These are phyloP conservation scores for Diaporthe batatas DNA, from an alignment of 2,329 filamentous ascomycete genomes.

Conservation along the genomic window DNA sequence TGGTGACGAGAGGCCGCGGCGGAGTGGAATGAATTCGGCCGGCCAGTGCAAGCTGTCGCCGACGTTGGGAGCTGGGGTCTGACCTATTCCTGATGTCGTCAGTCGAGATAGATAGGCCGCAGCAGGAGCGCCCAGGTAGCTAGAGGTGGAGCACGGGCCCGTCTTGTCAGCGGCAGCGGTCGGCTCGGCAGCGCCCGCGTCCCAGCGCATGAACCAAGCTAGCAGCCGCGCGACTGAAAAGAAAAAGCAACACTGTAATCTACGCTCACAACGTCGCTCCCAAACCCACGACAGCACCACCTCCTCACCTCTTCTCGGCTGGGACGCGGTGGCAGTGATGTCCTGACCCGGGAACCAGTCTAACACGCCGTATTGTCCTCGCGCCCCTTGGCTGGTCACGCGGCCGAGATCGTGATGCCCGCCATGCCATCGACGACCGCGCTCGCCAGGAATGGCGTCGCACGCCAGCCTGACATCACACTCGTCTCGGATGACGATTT, in stretches of 20 bases:
- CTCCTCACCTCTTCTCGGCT: constrained; percentile 26
- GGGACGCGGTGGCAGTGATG: constrained; percentile 38
- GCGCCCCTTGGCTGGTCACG: constrained; percentile 28
- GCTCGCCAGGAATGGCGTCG: constrained; percentile 40
- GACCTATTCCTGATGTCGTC: constrained; percentile 57
- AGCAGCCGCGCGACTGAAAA: constrained; percentile 36
- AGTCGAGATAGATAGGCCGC: constrained; percentile 49
- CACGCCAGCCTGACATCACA: constrained; percentile 42
- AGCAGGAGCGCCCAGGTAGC: not conserved
- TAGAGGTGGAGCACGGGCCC: constrained; percentile 34
- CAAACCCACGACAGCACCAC: constrained; percentile 6
- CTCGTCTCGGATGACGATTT: constrained; percentile 80
- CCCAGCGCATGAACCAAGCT: constrained; percentile 34
- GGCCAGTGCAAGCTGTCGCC: constrained; percentile 3
- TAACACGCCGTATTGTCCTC: constrained; percentile 14
- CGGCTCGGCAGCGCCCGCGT: constrained; percentile 38
- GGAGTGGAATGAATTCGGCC: not conserved
- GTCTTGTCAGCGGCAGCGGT: constrained; percentile 13
- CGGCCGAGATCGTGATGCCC: constrained; percentile 33
- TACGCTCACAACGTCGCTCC: constrained; percentile 29
- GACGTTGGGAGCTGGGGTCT: not conserved
- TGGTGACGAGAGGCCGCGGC: constrained; percentile 34
- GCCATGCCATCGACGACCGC: constrained; percentile 42
- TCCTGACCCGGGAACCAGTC: constrained; percentile 29
- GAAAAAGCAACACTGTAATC: constrained; percentile 36